Conservation (phyloP, 805 yeast genomes). For the Pichia nanzhaoensis region DNA sequence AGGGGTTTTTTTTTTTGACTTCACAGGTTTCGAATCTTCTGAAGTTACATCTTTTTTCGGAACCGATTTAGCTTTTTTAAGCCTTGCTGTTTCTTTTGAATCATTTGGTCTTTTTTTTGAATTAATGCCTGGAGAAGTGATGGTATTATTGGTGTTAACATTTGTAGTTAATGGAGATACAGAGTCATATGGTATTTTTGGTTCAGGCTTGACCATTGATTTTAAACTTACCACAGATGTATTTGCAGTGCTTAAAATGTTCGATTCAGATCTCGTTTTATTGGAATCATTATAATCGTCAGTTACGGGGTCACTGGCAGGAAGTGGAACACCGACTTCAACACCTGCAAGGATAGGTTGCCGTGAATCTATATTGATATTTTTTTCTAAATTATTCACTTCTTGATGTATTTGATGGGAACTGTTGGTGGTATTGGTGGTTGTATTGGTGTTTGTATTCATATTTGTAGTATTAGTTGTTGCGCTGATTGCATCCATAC, state of each 20-base stretch:
- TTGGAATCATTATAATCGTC: neutral
- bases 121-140: too few species aligned
- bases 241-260: neutral
- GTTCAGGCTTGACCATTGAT: neutral
- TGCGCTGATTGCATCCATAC: neutral
- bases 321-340: neutral
- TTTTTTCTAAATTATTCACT: neutral
- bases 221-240: neutral
- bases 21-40: neutral
- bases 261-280: neutral
- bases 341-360: neutral
- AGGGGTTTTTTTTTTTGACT: constrained; percentile 1
- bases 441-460: too few species aligned
- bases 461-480: neutral
- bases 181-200: neutral
- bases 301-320: neutral
- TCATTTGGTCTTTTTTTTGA: too few species aligned
- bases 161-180: neutral
- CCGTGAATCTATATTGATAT: neutral
- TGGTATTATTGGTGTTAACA: neutral
- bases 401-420: too few species aligned
- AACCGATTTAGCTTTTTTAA: neutral
- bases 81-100: neutral
- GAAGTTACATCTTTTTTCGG: neutral
- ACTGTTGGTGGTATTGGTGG: too few species aligned